Base-by-base conservation (phyloP, 1,284 basidiomycete genomes). In the Moesziomyces aphidis region DNA sequence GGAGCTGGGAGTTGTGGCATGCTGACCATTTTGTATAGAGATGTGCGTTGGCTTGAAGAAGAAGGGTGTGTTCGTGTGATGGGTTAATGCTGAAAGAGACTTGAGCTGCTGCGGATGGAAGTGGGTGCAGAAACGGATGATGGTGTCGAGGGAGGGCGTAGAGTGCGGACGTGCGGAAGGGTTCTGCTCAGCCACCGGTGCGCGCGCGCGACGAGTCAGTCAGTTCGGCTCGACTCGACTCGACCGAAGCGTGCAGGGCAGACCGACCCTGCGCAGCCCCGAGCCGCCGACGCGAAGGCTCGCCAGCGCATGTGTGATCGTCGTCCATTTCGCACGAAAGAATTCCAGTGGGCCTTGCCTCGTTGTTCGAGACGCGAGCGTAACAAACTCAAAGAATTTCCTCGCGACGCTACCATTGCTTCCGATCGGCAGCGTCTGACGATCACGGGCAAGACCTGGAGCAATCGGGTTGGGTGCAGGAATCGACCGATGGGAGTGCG, bases 11-110 rank as follows among this genome's bases (percentile, higher is more conserved):
- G 43, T 58, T 54, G 66, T 52, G 13, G 43, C 47, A 63, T 69
- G 66, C 66, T 69, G 66, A 69, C 66, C 66, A 69, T 69, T 52
- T 59, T 69, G 61, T 6, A 51, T 24, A 42, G n/a, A 9, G 19
- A 19, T 48, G 46, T 31, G 21, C 15, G 36, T 21, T 44, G 47
- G 59, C 53, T 60, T 60, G 58, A 53, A 31, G 34, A 21, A 28
- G 19, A 23, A 47, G n/a, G 50, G 47, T 31, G 55, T 36, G 39
- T 21, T 24, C 23, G 15, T 26, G 22, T 8, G 28, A 31, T 36
- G 10, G 39, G 4, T 48, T 11, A 6, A 22, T 39, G 48, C 21
- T 17, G 24, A 28, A 22, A 11, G 5, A 21, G 17, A 28, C 26
- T 31, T 34, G 43, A 39, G 28, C 13, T 22, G 19, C 28, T 26